Conservation (phyloP, 345 rosid genomes). For the Moricandia arvensis region DNA sequence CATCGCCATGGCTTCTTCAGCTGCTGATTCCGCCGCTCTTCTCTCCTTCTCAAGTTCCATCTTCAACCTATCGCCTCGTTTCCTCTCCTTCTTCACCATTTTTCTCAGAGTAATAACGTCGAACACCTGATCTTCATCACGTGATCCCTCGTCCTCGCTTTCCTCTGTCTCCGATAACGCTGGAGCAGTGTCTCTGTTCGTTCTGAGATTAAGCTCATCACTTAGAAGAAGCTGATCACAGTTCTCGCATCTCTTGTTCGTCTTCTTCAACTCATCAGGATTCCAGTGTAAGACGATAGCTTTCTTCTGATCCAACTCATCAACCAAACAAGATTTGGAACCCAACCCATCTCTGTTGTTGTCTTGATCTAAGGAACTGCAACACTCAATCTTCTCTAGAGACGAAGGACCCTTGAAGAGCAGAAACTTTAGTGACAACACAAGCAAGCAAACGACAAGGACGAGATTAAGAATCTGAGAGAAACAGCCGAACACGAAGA, state of each 20-base stretch:
- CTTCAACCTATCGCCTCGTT: slow-evolving; percentile 40
- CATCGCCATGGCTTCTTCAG: slow-evolving; percentile 86
- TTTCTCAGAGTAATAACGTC: slow-evolving; percentile 54
- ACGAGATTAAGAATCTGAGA: slow-evolving; percentile 37
- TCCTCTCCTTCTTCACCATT: slow-evolving; percentile 62
- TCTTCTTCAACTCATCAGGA: background rate
- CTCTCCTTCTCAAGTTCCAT: slow-evolving; percentile 77
- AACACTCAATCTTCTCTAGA: slow-evolving; percentile 28
- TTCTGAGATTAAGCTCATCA: slow-evolving; percentile 11
- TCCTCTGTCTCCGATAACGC: slow-evolving; percentile 24
- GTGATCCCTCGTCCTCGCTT: slow-evolving; percentile 30
- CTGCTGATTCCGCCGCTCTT: slow-evolving; percentile 65
- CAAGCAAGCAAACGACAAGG: slow-evolving; percentile 41
- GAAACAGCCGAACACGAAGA: slow-evolving; percentile 44
- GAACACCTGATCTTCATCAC: slow-evolving; percentile 59
- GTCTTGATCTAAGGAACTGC: slow-evolving; percentile 22
- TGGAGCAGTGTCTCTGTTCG: slow-evolving; percentile 14
- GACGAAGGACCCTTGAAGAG: slow-evolving; percentile 25
- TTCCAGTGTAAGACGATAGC: slow-evolving; percentile 20
- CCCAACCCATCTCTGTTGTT: slow-evolving; percentile 20
- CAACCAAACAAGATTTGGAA: slow-evolving; percentile 1
- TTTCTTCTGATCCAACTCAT: slow-evolving; percentile 25
- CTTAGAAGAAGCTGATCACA: slow-evolving; percentile 21
- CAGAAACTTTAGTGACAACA: slow-evolving; percentile 42
- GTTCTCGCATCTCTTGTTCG: background rate